Evolutionary conservation across 1,139 yeast genomes (phyloP).

Genomic region (Taiozyma sp.): DNA sequence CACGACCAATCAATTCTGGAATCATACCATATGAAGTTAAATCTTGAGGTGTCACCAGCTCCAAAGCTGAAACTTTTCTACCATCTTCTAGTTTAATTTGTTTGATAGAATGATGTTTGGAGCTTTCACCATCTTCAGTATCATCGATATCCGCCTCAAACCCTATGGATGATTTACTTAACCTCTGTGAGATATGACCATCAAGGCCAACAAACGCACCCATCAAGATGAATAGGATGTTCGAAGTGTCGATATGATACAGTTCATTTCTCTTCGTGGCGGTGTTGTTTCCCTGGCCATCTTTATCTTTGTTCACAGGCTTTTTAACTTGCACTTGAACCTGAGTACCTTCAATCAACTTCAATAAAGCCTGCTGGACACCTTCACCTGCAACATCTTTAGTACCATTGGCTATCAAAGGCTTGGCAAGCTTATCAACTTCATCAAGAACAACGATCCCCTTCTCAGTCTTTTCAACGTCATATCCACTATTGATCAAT

Average conservation of each 20-base stretch:
- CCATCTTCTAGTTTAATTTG: slow-evolving; percentile 31
- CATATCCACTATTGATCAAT: slow-evolving; percentile 40
- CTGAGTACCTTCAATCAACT: slow-evolving; percentile 46
- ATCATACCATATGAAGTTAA: slow-evolving; percentile 42
- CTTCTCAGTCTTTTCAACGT: slow-evolving; percentile 41
- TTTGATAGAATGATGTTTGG: slow-evolving; percentile 22
- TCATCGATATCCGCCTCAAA: slow-evolving; percentile 18
- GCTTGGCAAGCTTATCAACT: slow-evolving; percentile 46
- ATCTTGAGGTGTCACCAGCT: slow-evolving; percentile 40
- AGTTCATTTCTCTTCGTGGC: slow-evolving; percentile 32
- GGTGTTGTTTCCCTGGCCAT: slow-evolving; percentile 27
- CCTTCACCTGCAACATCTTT: slow-evolving; percentile 56
- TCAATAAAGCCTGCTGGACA: slow-evolving; percentile 48
- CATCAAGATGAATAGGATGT: slow-evolving; percentile 45
- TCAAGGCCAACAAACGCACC: slow-evolving; percentile 55
- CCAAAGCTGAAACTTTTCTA: slow-evolving; percentile 33
- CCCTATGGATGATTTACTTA: slow-evolving; percentile 21
- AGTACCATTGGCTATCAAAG: slow-evolving; percentile 36
- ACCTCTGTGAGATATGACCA: slow-evolving; percentile 35
- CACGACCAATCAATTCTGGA: slow-evolving; percentile 50
- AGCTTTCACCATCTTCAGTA: slow-evolving; percentile 6
- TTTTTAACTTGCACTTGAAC: slow-evolving; percentile 39
- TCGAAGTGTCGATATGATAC: slow-evolving; percentile 43
- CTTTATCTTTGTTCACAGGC: slow-evolving; percentile 31
- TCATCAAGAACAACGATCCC: slow-evolving; percentile 53